These are phyloP conservation scores for Gracilaria gracilis DNA, from an alignment of 23 red algal genomes.

Conservation along the genomic window DNA sequence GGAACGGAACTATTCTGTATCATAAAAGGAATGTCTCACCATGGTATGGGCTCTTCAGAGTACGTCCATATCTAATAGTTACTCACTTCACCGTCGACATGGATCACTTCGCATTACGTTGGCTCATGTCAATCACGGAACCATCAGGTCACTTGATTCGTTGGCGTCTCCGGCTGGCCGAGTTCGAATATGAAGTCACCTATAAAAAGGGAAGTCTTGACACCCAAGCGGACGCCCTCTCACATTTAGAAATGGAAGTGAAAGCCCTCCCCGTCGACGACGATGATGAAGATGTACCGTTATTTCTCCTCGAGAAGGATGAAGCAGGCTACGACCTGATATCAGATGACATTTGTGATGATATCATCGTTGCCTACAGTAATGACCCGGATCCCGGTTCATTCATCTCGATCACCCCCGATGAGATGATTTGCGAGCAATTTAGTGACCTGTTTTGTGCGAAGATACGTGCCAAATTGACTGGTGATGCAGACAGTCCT, in stretches of 20 bases:
- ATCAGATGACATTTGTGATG: neutral
- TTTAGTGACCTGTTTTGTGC: neutral
- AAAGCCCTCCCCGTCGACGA: neutral
- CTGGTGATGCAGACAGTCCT: neutral
- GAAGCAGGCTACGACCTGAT: neutral
- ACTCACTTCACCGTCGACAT: neutral
- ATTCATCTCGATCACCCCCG: neutral
- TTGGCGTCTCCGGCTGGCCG: neutral
- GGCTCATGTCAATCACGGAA: neutral
- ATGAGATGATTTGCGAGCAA: neutral
- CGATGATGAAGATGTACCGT: neutral
- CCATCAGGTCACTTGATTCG: neutral
- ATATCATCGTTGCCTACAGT: neutral
- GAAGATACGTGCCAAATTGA: neutral
- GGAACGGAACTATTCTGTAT: conserved; percentile 34
- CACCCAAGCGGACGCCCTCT: conserved; percentile 16
- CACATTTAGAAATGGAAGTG: neutral
- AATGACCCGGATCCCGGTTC: neutral
- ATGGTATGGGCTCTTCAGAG: too few relatives aligned
- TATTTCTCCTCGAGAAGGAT: neutral
- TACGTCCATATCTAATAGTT: neutral
- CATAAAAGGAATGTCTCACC: neutral
- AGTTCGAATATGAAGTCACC: neutral
- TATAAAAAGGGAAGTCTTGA: conserved; percentile 16
- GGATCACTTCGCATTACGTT: conserved; percentile 6